Evolutionary conservation across 495 filamentous ascomycete species (phyloP), one percentile per base, ranked within the genome.

Genomic region (Neurospora hispaniola): DNA sequence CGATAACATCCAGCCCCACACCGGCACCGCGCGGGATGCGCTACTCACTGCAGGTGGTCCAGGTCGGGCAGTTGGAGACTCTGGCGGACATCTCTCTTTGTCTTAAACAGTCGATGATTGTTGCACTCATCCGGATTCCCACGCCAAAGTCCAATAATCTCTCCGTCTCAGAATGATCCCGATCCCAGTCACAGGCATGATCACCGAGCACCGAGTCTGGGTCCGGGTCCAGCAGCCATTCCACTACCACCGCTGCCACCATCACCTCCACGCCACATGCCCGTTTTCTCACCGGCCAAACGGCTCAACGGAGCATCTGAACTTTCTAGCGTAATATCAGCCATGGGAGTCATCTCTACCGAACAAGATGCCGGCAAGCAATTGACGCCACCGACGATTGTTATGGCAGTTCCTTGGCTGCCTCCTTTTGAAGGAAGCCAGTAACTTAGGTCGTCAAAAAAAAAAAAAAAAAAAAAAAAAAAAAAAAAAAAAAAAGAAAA

Each of bases 371-470:
- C 71, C 0, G n/a, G 43, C 43, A 44, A 3, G 74, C 72, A 5
- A 76, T 79, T 68, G 77, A 82, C 3, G 78, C 78, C 4, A 44
- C 75, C 48, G 76, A 81, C 41, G 79, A 82, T 70, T 85, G 81
- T 69, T 84, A 83, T 43, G 84, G 83, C 0, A 83, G 80, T n/a
- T n/a, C n/a, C n/a, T n/a, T n/a, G n/a, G n/a, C n/a, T n/a, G n/a
- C n/a, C n/a, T n/a, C n/a, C n/a, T n/a, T n/a, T n/a, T n/a, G n/a
- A n/a, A n/a, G n/a, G n/a, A n/a, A n/a, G n/a, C n/a, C n/a, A n/a
- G n/a, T n/a, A n/a, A n/a, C n/a, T n/a, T n/a, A n/a, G n/a, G n/a
- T n/a, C n/a, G n/a, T n/a, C n/a, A n/a, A n/a, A n/a, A n/a, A n/a
- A n/a, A n/a, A n/a, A n/a, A n/a, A n/a, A n/a, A n/a, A n/a, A n/a